Conservation (phyloP, 257 asterid genomes). For the Scutellaria galericulata region DNA sequence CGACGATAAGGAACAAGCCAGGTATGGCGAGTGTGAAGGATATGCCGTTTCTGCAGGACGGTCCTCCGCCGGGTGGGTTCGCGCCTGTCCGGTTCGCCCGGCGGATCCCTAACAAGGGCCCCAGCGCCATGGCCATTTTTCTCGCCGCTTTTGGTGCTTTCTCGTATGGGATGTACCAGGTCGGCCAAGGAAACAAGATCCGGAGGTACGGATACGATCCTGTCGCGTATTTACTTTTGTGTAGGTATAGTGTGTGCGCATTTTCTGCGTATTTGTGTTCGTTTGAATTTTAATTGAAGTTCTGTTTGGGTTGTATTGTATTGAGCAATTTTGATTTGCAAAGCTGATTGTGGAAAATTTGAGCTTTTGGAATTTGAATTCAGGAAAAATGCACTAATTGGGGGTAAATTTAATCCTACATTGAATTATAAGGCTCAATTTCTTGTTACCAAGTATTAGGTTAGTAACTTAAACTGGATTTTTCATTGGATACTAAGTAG, state of each 20-base stretch:
- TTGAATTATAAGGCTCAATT: background rate
- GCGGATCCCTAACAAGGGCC: conserved; percentile 80
- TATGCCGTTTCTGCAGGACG: conserved; percentile 93
- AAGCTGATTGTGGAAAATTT: background rate
- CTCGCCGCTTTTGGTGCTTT: conserved; percentile 76
- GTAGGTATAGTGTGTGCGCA: background rate
- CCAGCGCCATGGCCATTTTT: conserved; percentile 86
- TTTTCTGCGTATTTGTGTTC: background rate
- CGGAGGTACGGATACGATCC: conserved; percentile 76
- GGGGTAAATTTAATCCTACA: background rate
- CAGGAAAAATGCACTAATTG: background rate
- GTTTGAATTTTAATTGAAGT: background rate
- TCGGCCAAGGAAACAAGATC: conserved; percentile 93
- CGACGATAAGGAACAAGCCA: conserved; percentile 74
- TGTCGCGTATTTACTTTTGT: background rate
- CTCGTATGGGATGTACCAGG: conserved; percentile 97
- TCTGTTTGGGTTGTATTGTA: background rate
- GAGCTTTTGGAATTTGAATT: background rate
- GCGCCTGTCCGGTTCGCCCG: conserved; percentile 91
- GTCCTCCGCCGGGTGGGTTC: conserved; percentile 97
- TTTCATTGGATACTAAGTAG: background rate
- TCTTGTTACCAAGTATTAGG: background rate
- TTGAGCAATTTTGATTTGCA: background rate
- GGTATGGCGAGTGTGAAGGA: conserved; percentile 95
- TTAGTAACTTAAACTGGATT: background rate